Percentiles rank a stretch among this genome's conserved stretches.
Evolutionary conservation across 805 yeast genomes (phyloP).

Genomic region (Candida tallmaniae): DNA sequence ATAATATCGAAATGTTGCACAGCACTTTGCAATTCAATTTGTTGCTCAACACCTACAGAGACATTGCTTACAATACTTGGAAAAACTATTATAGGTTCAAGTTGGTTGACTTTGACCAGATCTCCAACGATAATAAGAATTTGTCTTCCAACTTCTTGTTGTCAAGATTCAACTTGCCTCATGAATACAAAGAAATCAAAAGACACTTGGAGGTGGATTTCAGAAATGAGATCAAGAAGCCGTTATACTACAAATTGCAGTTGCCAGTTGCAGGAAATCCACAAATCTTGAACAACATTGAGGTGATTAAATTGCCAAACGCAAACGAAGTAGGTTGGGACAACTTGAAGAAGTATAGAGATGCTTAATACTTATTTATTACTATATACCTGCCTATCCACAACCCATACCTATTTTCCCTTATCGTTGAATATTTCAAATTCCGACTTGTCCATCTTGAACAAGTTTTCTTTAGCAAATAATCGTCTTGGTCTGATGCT

Average conservation of each 20-base stretch:
- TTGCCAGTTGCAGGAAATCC: constrained; percentile 29
- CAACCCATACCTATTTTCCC: too few relatives aligned
- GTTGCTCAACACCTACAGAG: constrained; percentile 35
- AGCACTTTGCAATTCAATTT: constrained; percentile 38
- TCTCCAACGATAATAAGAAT: constrained; percentile 10
- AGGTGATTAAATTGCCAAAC: constrained; percentile 39
- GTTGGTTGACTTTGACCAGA: constrained; percentile 35
- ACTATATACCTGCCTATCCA: too few relatives aligned
- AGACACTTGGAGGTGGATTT: constrained; percentile 31
- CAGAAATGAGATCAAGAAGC: constrained; percentile 29
- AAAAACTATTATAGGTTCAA: constrained; percentile 34
- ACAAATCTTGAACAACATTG: constrained; percentile 32
- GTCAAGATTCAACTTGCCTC: constrained; percentile 30
- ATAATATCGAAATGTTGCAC: constrained; percentile 41
- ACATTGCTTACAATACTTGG: constrained; percentile 38
- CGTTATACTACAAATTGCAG: constrained; percentile 28
- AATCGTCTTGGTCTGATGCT: constrained; percentile 36
- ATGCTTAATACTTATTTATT: constrained; percentile 2
- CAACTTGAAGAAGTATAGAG: constrained; percentile 31
- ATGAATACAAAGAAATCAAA: constrained; percentile 28
- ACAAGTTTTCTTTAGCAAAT: constrained; percentile 4
- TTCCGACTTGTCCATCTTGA: neutral
- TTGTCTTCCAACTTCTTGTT: constrained; percentile 13
- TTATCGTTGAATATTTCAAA: constrained; percentile 11
- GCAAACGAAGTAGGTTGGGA: constrained; percentile 43